Percentiles rank a stretch among this genome's conserved stretches.
Evolutionary conservation across 352 stramenopile genomes (phyloP).

Genomic region (Pythium rishiriense): DNA sequence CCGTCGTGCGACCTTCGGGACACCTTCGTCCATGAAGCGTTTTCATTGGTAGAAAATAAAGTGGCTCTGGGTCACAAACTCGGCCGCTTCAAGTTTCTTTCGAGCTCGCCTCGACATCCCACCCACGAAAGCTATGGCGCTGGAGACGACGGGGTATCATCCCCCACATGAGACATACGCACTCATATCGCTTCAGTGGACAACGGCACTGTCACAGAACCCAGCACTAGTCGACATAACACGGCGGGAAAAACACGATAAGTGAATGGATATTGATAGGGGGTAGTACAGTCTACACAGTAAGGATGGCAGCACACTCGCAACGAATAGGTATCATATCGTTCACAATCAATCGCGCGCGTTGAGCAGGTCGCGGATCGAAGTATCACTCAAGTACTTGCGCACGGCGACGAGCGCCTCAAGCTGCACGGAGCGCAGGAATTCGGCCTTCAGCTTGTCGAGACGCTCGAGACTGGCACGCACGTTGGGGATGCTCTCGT

Average conservation of each 20-base stretch:
- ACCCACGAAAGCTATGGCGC: too few relatives aligned
- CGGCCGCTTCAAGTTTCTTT: conserved; percentile 26
- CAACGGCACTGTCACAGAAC: too few relatives aligned
- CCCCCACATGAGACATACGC: background rate
- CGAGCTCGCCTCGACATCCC: background rate
- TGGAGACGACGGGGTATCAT: too few relatives aligned
- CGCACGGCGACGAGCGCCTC: conserved; percentile 73
- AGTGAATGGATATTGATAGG: background rate
- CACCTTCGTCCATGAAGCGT: background rate
- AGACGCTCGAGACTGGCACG: conserved; percentile 36
- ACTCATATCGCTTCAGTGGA: too few relatives aligned
- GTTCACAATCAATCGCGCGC: conserved; percentile 28
- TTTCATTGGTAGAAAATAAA: conserved; percentile 27
- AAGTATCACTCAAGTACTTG: conserved; percentile 71
- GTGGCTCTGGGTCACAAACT: background rate
- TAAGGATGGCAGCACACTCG: background rate
- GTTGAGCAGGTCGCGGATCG: conserved; percentile 65
- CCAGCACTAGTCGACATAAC: too few relatives aligned
- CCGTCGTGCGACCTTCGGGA: conserved; percentile 25
- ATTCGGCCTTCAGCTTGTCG: conserved; percentile 62
- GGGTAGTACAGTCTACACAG: too few relatives aligned
- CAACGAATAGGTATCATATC: background rate
- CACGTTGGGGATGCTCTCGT: conserved; percentile 39
- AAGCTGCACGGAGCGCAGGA: conserved; percentile 74
- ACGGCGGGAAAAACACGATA: background rate